phyloP scores from a whole-genome alignment of 495 filamentous ascomycete genomes.

The Friedmanniomyces endolithicus region DNA sequence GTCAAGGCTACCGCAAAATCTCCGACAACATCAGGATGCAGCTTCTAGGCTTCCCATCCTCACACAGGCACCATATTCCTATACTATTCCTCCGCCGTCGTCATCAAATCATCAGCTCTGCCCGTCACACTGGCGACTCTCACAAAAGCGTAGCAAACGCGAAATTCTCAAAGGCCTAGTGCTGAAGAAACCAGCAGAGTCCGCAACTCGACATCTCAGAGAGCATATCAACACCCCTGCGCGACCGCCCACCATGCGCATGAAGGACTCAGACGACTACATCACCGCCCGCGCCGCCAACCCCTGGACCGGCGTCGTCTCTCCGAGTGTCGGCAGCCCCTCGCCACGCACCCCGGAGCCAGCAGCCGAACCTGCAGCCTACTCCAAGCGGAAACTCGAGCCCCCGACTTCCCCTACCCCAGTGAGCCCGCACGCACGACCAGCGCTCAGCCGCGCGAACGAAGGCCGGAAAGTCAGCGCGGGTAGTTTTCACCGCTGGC shows the following conservation, averaged over 20 bases:
- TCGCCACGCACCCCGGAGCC: conserved; percentile 9
- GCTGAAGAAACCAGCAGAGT: conserved; percentile 1
- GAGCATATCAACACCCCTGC: neutral
- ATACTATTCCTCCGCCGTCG: neutral
- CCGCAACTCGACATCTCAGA: neutral
- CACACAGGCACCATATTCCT: conserved; percentile 9
- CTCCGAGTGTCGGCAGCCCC: conserved; percentile 10
- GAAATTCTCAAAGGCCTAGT: conserved; percentile 3
- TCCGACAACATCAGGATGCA: neutral
- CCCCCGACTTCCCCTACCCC: conserved; percentile 4
- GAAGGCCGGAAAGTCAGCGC: conserved; percentile 12
- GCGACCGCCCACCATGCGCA: conserved; percentile 10
- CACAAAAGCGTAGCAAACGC: neutral
- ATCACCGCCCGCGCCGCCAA: conserved; percentile 21
- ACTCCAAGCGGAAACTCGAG: neutral
- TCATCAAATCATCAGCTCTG: conserved; percentile 3
- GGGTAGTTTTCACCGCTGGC: neutral
- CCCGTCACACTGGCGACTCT: conserved; percentile 12
- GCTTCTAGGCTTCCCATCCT: neutral
- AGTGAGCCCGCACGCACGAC: neutral
- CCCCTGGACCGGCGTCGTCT: conserved; percentile 19
- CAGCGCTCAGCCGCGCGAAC: conserved; percentile 6
- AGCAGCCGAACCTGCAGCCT: conserved; percentile 11
- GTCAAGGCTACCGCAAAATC: neutral
- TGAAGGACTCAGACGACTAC: conserved; percentile 23